Conservation (phyloP, 1,284 basidiomycete genomes). For the Inonotus hispidus region DNA sequence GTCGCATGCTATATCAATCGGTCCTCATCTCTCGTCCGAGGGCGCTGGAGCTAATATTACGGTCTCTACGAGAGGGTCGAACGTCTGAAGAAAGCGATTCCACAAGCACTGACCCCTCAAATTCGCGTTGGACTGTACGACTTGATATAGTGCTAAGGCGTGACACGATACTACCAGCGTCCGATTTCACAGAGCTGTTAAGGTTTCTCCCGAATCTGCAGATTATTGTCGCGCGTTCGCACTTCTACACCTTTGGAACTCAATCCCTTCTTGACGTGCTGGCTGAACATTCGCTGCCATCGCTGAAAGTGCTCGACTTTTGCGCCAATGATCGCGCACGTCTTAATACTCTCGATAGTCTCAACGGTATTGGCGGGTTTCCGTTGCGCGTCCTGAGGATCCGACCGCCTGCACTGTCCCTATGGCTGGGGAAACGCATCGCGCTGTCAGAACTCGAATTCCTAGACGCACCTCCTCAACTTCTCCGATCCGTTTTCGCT, state of each 20-base stretch:
- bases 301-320: not conserved
- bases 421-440: not conserved
- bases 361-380: not conserved
- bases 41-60: not conserved
- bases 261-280: not conserved
- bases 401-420: not conserved
- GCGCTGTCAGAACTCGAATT: not conserved
- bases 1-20: constrained; percentile 27
- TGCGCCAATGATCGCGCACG: too few species aligned
- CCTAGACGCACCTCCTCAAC: not conserved
- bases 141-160: not conserved
- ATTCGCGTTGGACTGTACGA: not conserved
- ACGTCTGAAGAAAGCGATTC: not conserved
- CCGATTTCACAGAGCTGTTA: not conserved
- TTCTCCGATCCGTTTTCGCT: not conserved
- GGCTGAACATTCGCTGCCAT: not conserved
- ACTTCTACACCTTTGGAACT: not conserved
- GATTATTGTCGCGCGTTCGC: not conserved
- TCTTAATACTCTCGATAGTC: not conserved
- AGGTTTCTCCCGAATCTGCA: not conserved
- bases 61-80: not conserved
- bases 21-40: not conserved
- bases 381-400: not conserved
- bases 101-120: not conserved
- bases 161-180: not conserved